Base-by-base conservation (phyloP, 306 rosid genomes). In the Prunus mongolica region DNA sequence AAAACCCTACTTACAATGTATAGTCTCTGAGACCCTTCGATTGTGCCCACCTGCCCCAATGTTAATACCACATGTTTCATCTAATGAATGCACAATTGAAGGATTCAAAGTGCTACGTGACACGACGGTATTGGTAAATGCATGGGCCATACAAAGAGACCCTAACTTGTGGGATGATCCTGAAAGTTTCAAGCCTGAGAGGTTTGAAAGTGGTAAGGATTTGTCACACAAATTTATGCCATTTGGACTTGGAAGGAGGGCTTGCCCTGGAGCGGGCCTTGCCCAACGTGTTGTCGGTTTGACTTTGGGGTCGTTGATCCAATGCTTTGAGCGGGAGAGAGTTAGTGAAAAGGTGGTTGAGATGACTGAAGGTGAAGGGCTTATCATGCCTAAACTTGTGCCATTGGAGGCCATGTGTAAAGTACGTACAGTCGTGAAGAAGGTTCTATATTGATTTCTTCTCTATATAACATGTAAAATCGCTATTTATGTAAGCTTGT, bases 141-240 rank as follows among this genome's bases (percentile, higher is more conserved):
- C 77, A 0, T 86, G 90, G 90, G 84, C 86, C 58, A 57, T 86
- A 2, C 87, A 84, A 4, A 79, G 87, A 44, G 87, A 86, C 2
- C 71, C 54, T 19, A 8, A 69, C 2, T 12, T 76, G 20, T 84
- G 90, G 87, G 12, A 78, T 76, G 80, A 84, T 16, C 18, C 60
- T 8, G 25, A 30, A 0, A 61, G 46, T 22, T 73, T 73, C 44
- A 60, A 60, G 27, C 77, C 67, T 81, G 84, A 69, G 5, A 61
- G 77, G 46, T 73, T 45, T 13, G 69, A 49, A 25, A 61, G 27
- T 20, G 71, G 27, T 25, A 27, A 18, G 3, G 69, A 12, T 25
- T 55, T 38, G 4, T 15, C 47, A 5, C 16, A 73, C 55, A 73
- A 46, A 24, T 4, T 73, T 4, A 44, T 73, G 57, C 69, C 77